A percentile compares a stretch with the other conserved stretches of the same genome.
phyloP scores from a whole-genome alignment of 2,329 filamentous ascomycete genomes.

The Teratosphaeria zuluensis region DNA sequence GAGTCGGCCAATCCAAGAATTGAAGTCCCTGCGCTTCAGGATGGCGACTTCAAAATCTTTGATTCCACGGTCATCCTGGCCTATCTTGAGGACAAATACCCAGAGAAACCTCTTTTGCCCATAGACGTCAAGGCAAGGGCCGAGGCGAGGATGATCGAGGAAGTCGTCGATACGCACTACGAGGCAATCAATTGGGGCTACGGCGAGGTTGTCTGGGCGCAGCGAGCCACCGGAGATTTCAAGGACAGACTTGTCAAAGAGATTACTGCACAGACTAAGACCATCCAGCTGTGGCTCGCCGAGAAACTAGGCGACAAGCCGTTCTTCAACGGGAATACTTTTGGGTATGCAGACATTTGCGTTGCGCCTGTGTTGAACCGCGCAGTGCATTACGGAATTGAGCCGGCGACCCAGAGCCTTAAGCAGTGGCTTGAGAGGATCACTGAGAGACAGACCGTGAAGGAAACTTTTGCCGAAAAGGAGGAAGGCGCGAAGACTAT shows the following conservation, averaged over 20 bases:
- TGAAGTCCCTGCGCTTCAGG: constrained; percentile 26
- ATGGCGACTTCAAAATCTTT: constrained; percentile 22
- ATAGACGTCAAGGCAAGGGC: constrained; percentile 12
- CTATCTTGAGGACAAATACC: constrained; percentile 23
- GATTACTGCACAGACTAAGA: constrained; percentile 15
- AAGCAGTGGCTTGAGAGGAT: constrained; percentile 14
- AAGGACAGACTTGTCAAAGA: constrained; percentile 17
- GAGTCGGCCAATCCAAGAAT: constrained; percentile 23
- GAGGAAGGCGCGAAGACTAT: constrained; percentile 11
- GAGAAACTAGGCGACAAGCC: constrained; percentile 15
- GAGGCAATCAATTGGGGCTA: constrained; percentile 23
- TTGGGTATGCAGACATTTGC: constrained; percentile 23
- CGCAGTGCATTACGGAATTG: constrained; percentile 13
- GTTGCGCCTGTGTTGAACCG: constrained; percentile 20
- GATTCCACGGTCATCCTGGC: constrained; percentile 25
- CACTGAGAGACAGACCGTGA: constrained; percentile 11
- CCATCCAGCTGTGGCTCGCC: constrained; percentile 18
- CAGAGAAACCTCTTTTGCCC: constrained; percentile 14
- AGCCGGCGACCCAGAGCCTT: constrained; percentile 10
- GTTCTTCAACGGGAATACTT: constrained; percentile 19
- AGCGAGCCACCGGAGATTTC: constrained; percentile 14
- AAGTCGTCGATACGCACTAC: constrained; percentile 21
- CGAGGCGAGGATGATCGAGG: constrained; percentile 21
- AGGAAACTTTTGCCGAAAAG: constrained; percentile 17
- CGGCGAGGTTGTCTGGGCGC: constrained; percentile 16